A percentile compares a stretch with the other conserved stretches of the same genome.
phyloP scores from a whole-genome alignment of 345 rosid genomes.

The Eutrema heterophyllum region DNA sequence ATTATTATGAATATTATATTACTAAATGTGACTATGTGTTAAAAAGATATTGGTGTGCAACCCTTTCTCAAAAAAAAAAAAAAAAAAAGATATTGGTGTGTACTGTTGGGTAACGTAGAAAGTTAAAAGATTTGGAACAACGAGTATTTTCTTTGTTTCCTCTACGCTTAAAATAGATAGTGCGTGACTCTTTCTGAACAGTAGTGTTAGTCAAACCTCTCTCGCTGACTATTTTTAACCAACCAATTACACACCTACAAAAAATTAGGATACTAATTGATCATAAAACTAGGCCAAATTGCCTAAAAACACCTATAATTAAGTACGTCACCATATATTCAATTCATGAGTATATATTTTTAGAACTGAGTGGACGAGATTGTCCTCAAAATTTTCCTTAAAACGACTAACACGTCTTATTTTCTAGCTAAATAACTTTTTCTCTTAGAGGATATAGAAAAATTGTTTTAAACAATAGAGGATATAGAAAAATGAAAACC shows the following conservation, averaged over 20 bases:
- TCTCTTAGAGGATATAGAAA: too few species aligned
- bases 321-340: too few species aligned
- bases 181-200: background rate
- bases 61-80: too few species aligned
- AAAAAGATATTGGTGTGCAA: background rate
- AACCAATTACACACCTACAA: background rate
- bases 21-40: background rate
- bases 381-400: too few species aligned
- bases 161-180: background rate
- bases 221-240: conserved; percentile 3
- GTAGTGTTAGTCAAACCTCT: conserved; percentile 13
- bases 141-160: conserved; percentile 2
- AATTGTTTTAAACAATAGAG: too few species aligned
- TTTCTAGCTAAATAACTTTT: too few species aligned
- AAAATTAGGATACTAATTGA: background rate
- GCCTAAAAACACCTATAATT: too few species aligned
- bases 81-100: background rate
- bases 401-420: too few species aligned
- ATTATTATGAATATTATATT: background rate
- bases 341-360: too few species aligned
- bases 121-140: background rate
- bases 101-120: conserved; percentile 5
- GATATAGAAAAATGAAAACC: too few species aligned
- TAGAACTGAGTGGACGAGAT: too few species aligned
- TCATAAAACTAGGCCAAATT: too few species aligned